Evolutionary conservation across 169 alveolate species (phyloP), one percentile per base, ranked within the genome.

Genomic region (Cryptosporidium felis): DNA sequence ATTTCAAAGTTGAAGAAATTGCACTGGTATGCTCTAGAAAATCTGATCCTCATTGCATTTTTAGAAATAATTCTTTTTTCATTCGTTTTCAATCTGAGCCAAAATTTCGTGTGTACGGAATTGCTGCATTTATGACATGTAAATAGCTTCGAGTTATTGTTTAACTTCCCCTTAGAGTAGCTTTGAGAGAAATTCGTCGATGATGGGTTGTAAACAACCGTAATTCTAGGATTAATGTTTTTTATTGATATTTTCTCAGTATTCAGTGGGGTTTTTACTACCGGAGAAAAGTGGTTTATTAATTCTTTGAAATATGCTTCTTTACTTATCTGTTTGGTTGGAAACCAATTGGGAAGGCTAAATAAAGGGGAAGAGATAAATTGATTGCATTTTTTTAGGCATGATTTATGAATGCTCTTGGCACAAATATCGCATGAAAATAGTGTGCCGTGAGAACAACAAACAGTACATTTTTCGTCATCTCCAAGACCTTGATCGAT

Each of bases 401-500:
- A 74, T 14, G 67, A 74, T 74, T 74, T 74, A 46, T 74, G 85
- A 56, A 74, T 36, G 38, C 85, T 45, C 18, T 41, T 74, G 21
- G 40, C 32, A 34, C 85, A 74, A 36, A 38, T 74, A 38, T 74
- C 85, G 32, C 85, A 74, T 34, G 85, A 74, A 1, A 38, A 53
- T 21, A 74, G 58, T 36, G 67, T 74, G 36, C 85, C 85, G 21
- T 74, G 85, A 16, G 18, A 36, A 53, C 12, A 74, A 49, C 85
- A 74, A 21, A 74, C 85, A 36, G 32, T 53, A 49, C 85, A 74
- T 16, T 74, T 74, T 36, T 74, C 85, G 41, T 74, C 85, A 53
- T 74, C 67, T 18, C 85, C 85, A 51, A 74, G 46, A n/a, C 85
- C 85, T 38, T 53, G 66, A 59, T 74, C 85, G 38, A 74, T 74